Evolutionary conservation across 257 asterid genomes (phyloP).

Genomic region (Sherardia arvensis): DNA sequence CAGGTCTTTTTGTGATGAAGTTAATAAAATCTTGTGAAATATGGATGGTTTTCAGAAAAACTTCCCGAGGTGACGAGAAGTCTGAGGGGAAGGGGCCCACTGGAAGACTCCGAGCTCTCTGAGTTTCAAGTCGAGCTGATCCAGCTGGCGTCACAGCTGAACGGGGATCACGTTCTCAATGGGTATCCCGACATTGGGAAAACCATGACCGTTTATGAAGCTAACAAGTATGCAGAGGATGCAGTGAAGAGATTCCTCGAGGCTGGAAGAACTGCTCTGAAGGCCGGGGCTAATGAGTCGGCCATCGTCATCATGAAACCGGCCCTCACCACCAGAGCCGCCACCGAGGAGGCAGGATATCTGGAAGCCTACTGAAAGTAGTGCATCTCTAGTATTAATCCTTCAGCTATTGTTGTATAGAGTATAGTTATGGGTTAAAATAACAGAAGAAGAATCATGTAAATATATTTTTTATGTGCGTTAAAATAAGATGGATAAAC

Average conservation of each 20-base stretch:
- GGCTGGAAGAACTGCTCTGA: constrained; percentile 82
- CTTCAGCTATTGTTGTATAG: background rate
- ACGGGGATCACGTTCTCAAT: constrained; percentile 73
- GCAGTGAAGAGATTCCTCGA: constrained; percentile 83
- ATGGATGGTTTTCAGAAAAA: constrained; percentile 33
- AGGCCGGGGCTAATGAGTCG: constrained; percentile 85
- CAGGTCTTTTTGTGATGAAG: background rate
- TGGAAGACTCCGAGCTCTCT: constrained; percentile 52
- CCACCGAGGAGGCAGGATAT: constrained; percentile 14
- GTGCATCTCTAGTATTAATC: background rate
- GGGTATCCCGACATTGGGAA: constrained; percentile 70
- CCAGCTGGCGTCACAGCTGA: constrained; percentile 96
- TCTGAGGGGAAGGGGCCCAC: constrained; percentile 63
- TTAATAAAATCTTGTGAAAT: background rate
- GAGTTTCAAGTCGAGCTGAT: constrained; percentile 81
- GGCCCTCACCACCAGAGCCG: constrained; percentile 55
- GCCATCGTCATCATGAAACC: constrained; percentile 87
- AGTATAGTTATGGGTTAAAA: too few relatives aligned
- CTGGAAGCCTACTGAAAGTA: constrained; percentile 25
- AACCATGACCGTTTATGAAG: constrained; percentile 55
- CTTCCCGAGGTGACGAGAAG: constrained; percentile 54
- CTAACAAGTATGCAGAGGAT: constrained; percentile 66
- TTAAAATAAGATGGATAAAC: too few relatives aligned
- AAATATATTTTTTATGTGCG: too few relatives aligned
- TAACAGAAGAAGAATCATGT: too few relatives aligned